Conservation (phyloP, 345 rosid species). For the Sisymbrium irio region DNA sequence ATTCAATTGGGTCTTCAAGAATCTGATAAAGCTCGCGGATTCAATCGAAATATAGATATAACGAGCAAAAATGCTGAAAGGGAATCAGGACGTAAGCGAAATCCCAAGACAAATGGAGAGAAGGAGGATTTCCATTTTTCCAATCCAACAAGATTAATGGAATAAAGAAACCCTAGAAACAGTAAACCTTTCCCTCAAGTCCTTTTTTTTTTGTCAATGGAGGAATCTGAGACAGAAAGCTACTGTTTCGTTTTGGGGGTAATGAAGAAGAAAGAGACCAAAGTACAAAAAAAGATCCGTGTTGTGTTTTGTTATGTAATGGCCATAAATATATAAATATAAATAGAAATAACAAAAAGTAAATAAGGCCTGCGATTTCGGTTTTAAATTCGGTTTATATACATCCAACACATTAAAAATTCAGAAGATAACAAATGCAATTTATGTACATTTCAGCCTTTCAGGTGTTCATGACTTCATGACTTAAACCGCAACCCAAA, state of each 20-base stretch:
- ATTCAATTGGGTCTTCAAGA: constrained; percentile 1
- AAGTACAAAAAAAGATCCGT: background rate
- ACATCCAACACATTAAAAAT: background rate
- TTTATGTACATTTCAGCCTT: background rate
- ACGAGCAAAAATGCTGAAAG: too few relatives aligned
- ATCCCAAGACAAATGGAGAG: background rate
- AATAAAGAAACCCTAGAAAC: constrained; percentile 18
- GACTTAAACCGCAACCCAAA: too few relatives aligned
- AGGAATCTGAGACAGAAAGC: constrained; percentile 12
- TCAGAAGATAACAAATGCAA: background rate
- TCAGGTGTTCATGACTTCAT: background rate
- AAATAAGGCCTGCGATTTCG: background rate
- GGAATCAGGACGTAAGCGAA: background rate
- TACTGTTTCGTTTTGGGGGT: constrained; percentile 10
- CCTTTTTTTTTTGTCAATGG: background rate
- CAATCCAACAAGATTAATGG: background rate
- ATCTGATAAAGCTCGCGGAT: background rate
- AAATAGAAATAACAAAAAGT: background rate
- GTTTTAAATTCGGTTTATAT: constrained; percentile 2
- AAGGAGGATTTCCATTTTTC: background rate
- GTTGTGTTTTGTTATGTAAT: background rate
- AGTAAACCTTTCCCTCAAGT: constrained; percentile 14
- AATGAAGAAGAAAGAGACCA: background rate
- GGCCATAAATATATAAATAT: background rate
- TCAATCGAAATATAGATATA: too few relatives aligned